phyloP scores from a whole-genome alignment of 2,329 filamentous ascomycete species.

The Pezizomycotina sp. region DNA sequence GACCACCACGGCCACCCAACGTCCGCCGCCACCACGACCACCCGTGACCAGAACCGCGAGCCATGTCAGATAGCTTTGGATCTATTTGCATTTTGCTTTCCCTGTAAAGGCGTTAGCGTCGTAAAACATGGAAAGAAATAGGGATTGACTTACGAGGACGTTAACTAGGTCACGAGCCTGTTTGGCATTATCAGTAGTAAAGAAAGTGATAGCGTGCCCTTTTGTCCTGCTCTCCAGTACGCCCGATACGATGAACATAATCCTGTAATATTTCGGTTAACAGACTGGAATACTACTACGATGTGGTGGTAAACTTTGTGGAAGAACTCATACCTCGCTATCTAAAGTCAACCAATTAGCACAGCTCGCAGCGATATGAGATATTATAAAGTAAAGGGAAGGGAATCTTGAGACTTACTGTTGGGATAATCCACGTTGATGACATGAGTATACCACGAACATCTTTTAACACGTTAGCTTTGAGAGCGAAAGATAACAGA shows the following conservation, averaged over 20 bases:
- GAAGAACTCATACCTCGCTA: constrained; percentile 12
- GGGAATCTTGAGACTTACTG: constrained; percentile 31
- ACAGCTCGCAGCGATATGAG: not conserved
- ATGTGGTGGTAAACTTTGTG: not conserved
- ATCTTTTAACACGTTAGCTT: constrained; percentile 86
- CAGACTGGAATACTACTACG: constrained; percentile 42
- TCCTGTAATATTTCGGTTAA: constrained; percentile 88
- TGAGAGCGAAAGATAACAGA: constrained; percentile 7
- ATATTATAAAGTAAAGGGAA: not conserved
- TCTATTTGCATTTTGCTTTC: constrained; percentile 98
- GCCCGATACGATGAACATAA: constrained; percentile 85
- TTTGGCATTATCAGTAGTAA: constrained; percentile 93
- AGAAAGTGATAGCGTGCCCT: constrained; percentile 94
- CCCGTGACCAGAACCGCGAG: constrained; percentile 72
- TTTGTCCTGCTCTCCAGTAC: constrained; percentile 82
- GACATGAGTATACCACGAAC: constrained; percentile 99
- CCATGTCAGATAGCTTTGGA: constrained; percentile 89
- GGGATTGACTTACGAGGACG: constrained; percentile 42
- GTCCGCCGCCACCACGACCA: constrained; percentile 54
- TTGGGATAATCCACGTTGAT: constrained; percentile 99
- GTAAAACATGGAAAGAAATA: not conserved
- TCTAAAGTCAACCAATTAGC: constrained; percentile 2
- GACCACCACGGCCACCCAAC: constrained; percentile 48
- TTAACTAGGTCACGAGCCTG: constrained; percentile 91
- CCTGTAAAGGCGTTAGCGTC: constrained; percentile 29